Conservation (phyloP, 805 yeast genomes). For the Scheffersomyces stipitis region DNA sequence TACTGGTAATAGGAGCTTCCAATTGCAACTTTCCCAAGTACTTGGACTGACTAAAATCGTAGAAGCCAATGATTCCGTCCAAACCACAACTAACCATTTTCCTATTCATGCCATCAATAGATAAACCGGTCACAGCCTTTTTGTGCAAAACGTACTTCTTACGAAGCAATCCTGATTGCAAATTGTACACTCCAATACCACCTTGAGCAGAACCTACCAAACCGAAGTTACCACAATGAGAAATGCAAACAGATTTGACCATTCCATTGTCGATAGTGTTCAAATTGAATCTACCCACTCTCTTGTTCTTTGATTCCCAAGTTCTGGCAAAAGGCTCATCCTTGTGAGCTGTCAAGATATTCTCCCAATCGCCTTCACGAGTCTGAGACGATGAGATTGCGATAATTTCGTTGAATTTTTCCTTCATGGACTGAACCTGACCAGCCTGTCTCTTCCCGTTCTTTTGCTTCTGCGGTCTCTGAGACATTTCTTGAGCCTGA, state of each 20-base stretch:
- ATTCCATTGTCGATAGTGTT: conserved; percentile 74
- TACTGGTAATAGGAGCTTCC: conserved; percentile 72
- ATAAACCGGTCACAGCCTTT: conserved; percentile 83
- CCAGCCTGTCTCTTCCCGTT: conserved; percentile 52
- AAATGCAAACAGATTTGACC: conserved; percentile 73
- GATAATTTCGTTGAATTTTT: conserved; percentile 75
- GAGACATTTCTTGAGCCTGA: conserved; percentile 91
- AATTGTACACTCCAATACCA: conserved; percentile 78
- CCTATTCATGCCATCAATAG: conserved; percentile 87
- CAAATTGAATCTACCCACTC: conserved; percentile 74
- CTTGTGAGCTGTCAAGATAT: conserved; percentile 83
- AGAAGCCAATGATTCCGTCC: conserved; percentile 86
- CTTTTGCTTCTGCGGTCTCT: conserved; percentile 49
- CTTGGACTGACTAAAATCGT: conserved; percentile 74
- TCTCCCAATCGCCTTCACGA: conserved; percentile 91
- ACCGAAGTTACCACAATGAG: conserved; percentile 95
- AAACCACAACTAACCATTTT: conserved; percentile 83
- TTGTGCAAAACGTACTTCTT: conserved; percentile 69
- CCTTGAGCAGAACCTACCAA: conserved; percentile 88
- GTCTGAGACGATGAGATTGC: conserved; percentile 70
- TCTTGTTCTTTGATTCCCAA: conserved; percentile 79
- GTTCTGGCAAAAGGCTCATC: conserved; percentile 83
- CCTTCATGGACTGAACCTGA: conserved; percentile 50
- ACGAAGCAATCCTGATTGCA: conserved; percentile 87
- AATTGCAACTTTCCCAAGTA: conserved; percentile 65